Evolutionary conservation across 2,329 filamentous ascomycete genomes (phyloP), one percentile per base, ranked within the genome.

Genomic region (Sarocladiaceae sp.): DNA sequence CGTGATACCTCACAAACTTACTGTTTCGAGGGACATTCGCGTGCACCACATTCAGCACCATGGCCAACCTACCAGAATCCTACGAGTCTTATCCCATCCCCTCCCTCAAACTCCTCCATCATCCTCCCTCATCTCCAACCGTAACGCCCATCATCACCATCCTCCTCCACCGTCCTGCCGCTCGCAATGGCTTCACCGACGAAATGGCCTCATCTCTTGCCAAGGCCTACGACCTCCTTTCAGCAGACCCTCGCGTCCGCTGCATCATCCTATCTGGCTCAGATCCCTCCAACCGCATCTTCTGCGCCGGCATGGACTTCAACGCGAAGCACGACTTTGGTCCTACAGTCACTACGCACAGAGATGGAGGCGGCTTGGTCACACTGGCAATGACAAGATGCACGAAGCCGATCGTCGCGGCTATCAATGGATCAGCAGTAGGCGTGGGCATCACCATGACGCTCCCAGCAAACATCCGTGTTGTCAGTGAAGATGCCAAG

Each of bases 121-220:
- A 78, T 56, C 78, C 78, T 0, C 53, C 65, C 2, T 66, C 69
- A 8, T 80, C 84, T 0, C 64, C 76, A 11, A 69, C 75, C 2
- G 76, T 79, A 13, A 87, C 84, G 1, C 77, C 78, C 15, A 75
- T 87, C 50, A 75, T 89, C 48, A 65, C 88, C 56, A 66, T 88
- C 29, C 79, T 79, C 2, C 76, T 89, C 36, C 75, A 86, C 68
- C 80, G 87, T 17, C 86, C 86, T 0, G 66, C 71, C 11, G 81
- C 82, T 54, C 75, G 84, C 68, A 89, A 90, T 76, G 85, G 83
- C 55, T 88, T 89, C 67, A 88, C 83, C 3, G 70, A 75, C 18
- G 72, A 68, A 13, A 88, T 89, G 83, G 78, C 79, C 59, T 61
- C 68, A 15, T 84, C 86, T 59, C 72, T 90, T 26, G 76, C 81